Base-by-base conservation (phyloP, 257 asterid genomes). In the Rubia yunnanensis region DNA sequence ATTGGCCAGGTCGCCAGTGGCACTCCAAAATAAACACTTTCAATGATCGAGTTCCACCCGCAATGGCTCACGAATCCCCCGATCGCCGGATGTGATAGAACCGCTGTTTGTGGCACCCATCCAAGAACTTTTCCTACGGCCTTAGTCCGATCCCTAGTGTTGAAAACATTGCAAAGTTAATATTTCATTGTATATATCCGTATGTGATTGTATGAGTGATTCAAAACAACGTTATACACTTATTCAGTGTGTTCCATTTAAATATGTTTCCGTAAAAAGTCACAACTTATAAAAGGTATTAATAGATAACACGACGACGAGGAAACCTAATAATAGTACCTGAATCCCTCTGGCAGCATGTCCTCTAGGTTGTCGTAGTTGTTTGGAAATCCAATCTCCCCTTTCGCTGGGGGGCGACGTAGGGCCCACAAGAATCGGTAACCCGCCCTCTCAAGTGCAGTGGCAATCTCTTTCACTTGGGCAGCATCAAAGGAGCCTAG, bases 1-100 rank as follows among this genome's bases (percentile, higher is more conserved):
- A 70, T 18, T 1, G 82, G 82, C 76, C 73, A 73, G 20, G 82
- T 70, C 0, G 71, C 76, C 57, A 77, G 11, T 14, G 77, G 77
- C 56, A 76, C 81, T 7, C 78, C 81, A 44, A 27, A 64, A 66
- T 66, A 76, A 17, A 68, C 48, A 30, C 81, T 72, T 17, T 76
- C 81, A 35, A 76, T 6, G 3, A 48, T 59, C 3, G 64, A 60
- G 28, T 60, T 60, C 55, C 81, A 69, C 11, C 84, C 80, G 31
- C 84, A 76, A 3, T 79, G 84, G 0, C 79, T 72, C 56, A 72
- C 83, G 24, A 79, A 79, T 3, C 83, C 81, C 2, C 84, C 81
- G 24, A 79, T 73, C 0, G 81, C 68, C 0, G 64, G 61, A 38
- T 79, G 81, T 20, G 84, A 66, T 2, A 79, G 11, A 28, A 80